Conservation (phyloP, 768 basidiomycete genomes). For the Dacryopinax spathularia region DNA sequence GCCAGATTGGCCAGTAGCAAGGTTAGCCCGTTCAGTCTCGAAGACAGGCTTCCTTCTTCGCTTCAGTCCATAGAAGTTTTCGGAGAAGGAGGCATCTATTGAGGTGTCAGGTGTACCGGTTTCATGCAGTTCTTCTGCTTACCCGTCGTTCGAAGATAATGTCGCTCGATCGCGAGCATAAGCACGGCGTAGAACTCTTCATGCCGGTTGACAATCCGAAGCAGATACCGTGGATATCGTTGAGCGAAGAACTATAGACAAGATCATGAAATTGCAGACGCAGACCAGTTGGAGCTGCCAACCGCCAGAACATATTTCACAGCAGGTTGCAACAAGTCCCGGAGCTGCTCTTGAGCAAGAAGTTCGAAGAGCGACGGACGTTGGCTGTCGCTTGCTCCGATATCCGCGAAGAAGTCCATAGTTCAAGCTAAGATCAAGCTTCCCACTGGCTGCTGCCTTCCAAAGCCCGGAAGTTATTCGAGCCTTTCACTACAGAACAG, state of each 20-base stretch:
- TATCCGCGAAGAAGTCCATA: slow-evolving; percentile 17
- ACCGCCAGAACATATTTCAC: slow-evolving; percentile 88
- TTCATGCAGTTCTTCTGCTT: slow-evolving; percentile 20
- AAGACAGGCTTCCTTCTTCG: slow-evolving; percentile 58
- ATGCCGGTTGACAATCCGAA: slow-evolving; percentile 83
- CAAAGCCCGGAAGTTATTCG: not conserved
- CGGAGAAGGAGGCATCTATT: slow-evolving; percentile 81
- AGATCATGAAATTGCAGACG: not conserved
- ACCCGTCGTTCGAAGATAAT: slow-evolving; percentile 83
- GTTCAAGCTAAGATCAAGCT: not conserved
- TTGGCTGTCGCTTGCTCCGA: slow-evolving; percentile 10
- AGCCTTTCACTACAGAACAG: not conserved
- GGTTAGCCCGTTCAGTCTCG: slow-evolving; percentile 48
- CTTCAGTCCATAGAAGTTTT: slow-evolving; percentile 91
- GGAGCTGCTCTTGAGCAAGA: slow-evolving; percentile 82
- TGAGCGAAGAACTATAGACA: slow-evolving; percentile 74
- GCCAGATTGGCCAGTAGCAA: slow-evolving; percentile 53
- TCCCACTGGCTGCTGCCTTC: too few relatives aligned
- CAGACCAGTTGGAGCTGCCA: slow-evolving; percentile 20
- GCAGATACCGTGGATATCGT: slow-evolving; percentile 79
- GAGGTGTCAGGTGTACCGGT: not conserved
- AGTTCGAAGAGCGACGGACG: slow-evolving; percentile 60
- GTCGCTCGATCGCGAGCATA: slow-evolving; percentile 79
- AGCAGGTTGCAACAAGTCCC: slow-evolving; percentile 84
- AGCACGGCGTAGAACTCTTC: slow-evolving; percentile 88